Evolutionary conservation across 1,139 yeast species (phyloP).

Genomic region (Pichia sp.): DNA sequence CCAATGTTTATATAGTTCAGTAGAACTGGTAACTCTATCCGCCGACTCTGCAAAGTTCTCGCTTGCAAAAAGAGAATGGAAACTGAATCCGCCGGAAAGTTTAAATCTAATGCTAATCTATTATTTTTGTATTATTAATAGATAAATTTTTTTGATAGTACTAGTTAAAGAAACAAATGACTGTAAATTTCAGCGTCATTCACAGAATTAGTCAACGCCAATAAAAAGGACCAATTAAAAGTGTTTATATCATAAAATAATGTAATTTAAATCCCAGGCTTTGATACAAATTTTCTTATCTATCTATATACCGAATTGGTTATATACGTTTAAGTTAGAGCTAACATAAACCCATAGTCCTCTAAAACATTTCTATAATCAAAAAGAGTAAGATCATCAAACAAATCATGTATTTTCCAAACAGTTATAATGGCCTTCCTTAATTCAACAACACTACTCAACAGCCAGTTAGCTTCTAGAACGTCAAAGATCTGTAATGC

Average conservation of each 20-base stretch:
- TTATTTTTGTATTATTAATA: too few relatives aligned
- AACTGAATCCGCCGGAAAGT: neutral
- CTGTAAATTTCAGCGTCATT: too few relatives aligned
- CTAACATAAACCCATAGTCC: neutral
- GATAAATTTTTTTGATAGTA: too few relatives aligned
- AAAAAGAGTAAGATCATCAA: neutral
- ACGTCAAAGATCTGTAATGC: slow-evolving; percentile 20
- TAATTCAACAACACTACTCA: slow-evolving; percentile 21
- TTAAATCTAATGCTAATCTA: neutral
- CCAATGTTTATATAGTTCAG: neutral
- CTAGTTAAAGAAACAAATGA: too few relatives aligned
- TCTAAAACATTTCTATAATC: neutral
- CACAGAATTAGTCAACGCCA: too few relatives aligned
- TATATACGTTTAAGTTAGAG: neutral
- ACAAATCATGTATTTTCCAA: slow-evolving; percentile 29
- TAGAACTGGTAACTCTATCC: neutral
- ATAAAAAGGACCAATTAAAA: too few relatives aligned
- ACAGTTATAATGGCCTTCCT: slow-evolving; percentile 27
- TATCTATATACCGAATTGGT: neutral
- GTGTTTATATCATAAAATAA: too few relatives aligned
- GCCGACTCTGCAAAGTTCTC: neutral
- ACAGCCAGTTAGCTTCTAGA: slow-evolving; percentile 27
- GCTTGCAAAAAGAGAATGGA: neutral
- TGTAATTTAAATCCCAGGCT: too few relatives aligned
- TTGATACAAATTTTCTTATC: too few relatives aligned